Evolutionary conservation across 2,329 filamentous ascomycete genomes (phyloP).

Genomic region (Penicillium digitatum): DNA sequence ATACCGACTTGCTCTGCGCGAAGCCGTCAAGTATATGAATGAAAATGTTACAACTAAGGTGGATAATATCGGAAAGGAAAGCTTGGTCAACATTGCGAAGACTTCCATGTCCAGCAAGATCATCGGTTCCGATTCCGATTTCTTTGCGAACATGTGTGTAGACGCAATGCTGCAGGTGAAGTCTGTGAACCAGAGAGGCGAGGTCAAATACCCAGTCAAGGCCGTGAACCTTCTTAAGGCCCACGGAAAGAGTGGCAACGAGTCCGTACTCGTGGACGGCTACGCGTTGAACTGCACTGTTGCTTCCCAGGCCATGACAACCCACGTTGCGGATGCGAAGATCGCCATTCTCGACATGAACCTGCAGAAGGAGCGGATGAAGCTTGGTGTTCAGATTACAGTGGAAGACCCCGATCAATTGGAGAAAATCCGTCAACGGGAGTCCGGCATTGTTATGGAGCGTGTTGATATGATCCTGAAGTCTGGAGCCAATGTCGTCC

Average conservation of each 20-base stretch:
- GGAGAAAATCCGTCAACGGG: slow-evolving; percentile 91
- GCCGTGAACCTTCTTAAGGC: slow-evolving; percentile 98
- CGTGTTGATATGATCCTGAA: slow-evolving; percentile 96
- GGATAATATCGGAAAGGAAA: slow-evolving; percentile 83
- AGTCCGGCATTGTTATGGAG: slow-evolving; percentile 89
- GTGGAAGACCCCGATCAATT: slow-evolving; percentile 96
- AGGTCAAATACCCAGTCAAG: slow-evolving; percentile 97
- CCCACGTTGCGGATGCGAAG: slow-evolving; percentile 85
- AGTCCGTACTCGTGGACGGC: slow-evolving; percentile 88
- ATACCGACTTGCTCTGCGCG: slow-evolving; percentile 88
- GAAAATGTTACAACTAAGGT: slow-evolving; percentile 97
- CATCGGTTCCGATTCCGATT: slow-evolving; percentile 90
- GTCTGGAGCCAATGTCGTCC: slow-evolving; percentile 88
- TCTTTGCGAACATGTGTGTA: slow-evolving; percentile 96
- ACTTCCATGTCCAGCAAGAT: slow-evolving; percentile 99
- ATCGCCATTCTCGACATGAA: slow-evolving; percentile 98
- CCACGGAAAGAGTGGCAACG: slow-evolving; percentile 84
- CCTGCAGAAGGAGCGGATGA: slow-evolving; percentile 98
- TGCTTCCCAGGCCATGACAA: slow-evolving; percentile 96
- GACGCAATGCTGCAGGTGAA: slow-evolving; percentile 95
- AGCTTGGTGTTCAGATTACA: slow-evolving; percentile 96
- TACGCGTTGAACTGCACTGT: slow-evolving; percentile 99
- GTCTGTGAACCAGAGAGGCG: slow-evolving; percentile 81
- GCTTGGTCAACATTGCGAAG: slow-evolving; percentile 90
- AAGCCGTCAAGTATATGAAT: slow-evolving; percentile 98